Conservation (phyloP, 352 stramenopile species). For the Pythium pyrilobum region DNA sequence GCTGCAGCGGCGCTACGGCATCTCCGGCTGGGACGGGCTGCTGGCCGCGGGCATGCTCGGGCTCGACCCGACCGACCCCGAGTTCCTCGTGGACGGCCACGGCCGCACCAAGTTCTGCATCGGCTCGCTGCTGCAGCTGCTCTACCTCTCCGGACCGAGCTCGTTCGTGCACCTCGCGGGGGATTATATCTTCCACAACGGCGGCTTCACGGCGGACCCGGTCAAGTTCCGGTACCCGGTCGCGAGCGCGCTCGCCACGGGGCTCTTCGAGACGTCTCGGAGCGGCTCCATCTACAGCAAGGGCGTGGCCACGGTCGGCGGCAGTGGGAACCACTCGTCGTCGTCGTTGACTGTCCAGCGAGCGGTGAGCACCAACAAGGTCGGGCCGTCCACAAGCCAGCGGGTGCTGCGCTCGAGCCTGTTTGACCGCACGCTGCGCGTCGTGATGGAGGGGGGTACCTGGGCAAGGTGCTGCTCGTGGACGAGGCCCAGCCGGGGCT, state of each 20-base stretch:
- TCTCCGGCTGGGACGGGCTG: conserved; percentile 43
- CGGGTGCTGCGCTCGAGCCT: conserved; percentile 16
- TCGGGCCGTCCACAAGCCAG: not conserved
- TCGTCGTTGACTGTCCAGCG: too few species aligned
- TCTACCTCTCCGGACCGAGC: conserved; percentile 43
- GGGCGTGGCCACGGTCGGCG: not conserved
- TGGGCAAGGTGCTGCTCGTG: conserved; percentile 31
- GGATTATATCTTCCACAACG: conserved; percentile 43
- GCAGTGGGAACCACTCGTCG: not conserved
- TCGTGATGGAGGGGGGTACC: conserved; percentile 30
- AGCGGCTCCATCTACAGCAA: not conserved
- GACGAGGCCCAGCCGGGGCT: conserved; percentile 27
- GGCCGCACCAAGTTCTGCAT: conserved; percentile 31
- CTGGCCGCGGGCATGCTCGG: conserved; percentile 29
- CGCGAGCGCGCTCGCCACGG: conserved; percentile 29
- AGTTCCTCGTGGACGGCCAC: conserved; percentile 16
- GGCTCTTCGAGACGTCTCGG: conserved; percentile 8
- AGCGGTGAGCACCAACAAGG: not conserved
- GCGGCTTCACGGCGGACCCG: conserved; percentile 26
- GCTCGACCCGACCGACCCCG: conserved; percentile 31
- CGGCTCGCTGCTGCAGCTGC: conserved; percentile 32
- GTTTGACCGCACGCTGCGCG: conserved; percentile 28
- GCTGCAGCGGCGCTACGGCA: conserved; percentile 38
- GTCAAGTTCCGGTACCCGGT: conserved; percentile 26
- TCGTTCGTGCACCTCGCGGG: conserved; percentile 32